These are phyloP conservation scores for Jackrogersella minutella DNA, from an alignment of 495 filamentous ascomycete genomes.

Conservation along the genomic window DNA sequence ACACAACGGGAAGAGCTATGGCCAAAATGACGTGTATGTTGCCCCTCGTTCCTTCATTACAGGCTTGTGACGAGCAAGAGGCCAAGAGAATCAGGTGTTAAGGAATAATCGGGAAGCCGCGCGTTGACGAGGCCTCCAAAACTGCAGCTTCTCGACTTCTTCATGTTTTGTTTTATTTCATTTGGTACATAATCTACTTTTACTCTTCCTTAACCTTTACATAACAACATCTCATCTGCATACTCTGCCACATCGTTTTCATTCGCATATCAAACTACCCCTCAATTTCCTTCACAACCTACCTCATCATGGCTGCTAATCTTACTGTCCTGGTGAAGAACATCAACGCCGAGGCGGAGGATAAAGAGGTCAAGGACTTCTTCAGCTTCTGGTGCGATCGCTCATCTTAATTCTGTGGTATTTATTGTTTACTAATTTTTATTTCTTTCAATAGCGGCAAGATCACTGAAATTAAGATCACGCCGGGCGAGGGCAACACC, in stretches of 20 bases:
- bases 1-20: conserved; percentile 6
- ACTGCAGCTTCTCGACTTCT: not conserved
- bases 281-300: conserved; percentile 35
- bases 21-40: conserved; percentile 34
- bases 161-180: too few relatives aligned
- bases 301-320: conserved; percentile 50
- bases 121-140: conserved; percentile 30
- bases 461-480: conserved; percentile 82
- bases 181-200: too few relatives aligned
- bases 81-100: conserved; percentile 21
- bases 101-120: conserved; percentile 13
- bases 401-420: not conserved
- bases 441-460: conserved; percentile 72
- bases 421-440: not conserved
- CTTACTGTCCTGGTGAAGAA: conserved; percentile 72
- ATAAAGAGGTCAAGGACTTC: conserved; percentile 94
- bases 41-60: conserved; percentile 31
- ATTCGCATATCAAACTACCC: conserved; percentile 4
- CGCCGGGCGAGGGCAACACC: conserved; percentile 63
- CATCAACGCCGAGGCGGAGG: conserved; percentile 78
- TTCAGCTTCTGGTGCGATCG: conserved; percentile 93
- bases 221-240: not conserved
- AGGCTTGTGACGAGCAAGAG: conserved; percentile 23
- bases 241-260: not conserved
- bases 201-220: not conserved